Base-by-base conservation (phyloP, 805 yeast species). In the Saturnispora bothae region DNA sequence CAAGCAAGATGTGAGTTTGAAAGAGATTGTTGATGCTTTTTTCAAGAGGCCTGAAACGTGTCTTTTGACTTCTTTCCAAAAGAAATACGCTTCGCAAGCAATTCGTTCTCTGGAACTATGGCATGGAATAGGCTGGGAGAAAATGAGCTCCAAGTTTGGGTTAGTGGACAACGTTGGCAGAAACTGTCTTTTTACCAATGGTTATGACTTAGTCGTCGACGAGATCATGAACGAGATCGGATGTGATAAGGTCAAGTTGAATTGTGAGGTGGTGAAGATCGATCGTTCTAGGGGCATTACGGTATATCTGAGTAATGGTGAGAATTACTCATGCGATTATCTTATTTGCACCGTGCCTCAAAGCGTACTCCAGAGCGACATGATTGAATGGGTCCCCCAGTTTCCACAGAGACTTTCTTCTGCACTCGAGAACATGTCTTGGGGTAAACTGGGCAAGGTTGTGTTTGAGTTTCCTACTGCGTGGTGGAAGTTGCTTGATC, bases 311-410 rank as follows among this genome's bases (percentile, higher is more conserved):
- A 50, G 44, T 1, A 46, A 54, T 6, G 66, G 68, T 3, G 39
- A 43, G 2, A 43, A 31, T 4, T 55, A 63, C 25, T 44, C 46
- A 3, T 66, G 76, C 22, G 76, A 81, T 33, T 79, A 73, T 51
- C 61, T 74, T 21, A 65, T 86, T 12, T 80, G 83, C 5, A 76
- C 95, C 0, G 73, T 83, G 4, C 95, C 96, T 0, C 80, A 80
- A 44, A 80, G 88, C 26, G 67, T 81, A 3, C 59, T 85, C 27
- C 71, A 70, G 40, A 25, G 16, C 6, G 77, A 78, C 4, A 67
- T 68, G 14, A 71, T 80, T 21, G 54, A 52, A 25, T 81, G 83
- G 66, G 47, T 42, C 0, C 85, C 86, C 0, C 55, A 60, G 4
- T 55, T 82, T 12, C 83, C 84, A 0, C n/a, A 20, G 5, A 41